These are phyloP conservation scores for Polygonum maritimum DNA, from an alignment of 148 eudicot genomes.

Conservation along the genomic window DNA sequence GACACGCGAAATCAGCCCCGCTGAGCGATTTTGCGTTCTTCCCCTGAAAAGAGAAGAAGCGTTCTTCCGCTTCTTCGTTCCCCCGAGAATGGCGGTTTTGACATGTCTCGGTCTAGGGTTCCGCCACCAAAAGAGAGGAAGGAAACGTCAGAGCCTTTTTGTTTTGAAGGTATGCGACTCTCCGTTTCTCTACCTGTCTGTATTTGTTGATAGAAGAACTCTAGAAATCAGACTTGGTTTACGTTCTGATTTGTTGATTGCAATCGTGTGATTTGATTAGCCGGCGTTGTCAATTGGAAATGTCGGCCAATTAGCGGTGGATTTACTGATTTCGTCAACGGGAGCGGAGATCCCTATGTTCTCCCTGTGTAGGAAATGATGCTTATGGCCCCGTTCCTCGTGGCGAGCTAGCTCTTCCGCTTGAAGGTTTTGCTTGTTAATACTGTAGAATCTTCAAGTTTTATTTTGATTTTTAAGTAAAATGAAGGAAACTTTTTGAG, in stretches of 20 bases:
- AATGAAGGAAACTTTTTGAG: background rate
- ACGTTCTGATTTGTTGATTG: background rate
- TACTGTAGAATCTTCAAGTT: background rate
- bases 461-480: background rate
- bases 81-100: too few species aligned
- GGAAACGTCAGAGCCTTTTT: too few species aligned
- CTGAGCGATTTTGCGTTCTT: too few species aligned
- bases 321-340: constrained; percentile 58
- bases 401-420: constrained; percentile 71
- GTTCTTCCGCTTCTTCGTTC: too few species aligned
- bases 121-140: too few species aligned
- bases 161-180: too few species aligned
- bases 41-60: too few species aligned
- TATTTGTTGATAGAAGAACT: too few species aligned
- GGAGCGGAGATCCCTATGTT: constrained; percentile 56
- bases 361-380: constrained; percentile 94
- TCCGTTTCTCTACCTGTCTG: too few species aligned
- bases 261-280: constrained; percentile 17
- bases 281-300: constrained; percentile 93
- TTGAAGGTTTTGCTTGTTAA: constrained; percentile 50
- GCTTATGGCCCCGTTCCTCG: constrained; percentile 62
- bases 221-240: too few species aligned
- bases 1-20: too few species aligned
- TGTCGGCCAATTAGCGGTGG: constrained; percentile 90
- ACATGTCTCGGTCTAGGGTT: too few species aligned